Conservation (phyloP, 257 asterid genomes). For the Fraxinus cuspidata region DNA sequence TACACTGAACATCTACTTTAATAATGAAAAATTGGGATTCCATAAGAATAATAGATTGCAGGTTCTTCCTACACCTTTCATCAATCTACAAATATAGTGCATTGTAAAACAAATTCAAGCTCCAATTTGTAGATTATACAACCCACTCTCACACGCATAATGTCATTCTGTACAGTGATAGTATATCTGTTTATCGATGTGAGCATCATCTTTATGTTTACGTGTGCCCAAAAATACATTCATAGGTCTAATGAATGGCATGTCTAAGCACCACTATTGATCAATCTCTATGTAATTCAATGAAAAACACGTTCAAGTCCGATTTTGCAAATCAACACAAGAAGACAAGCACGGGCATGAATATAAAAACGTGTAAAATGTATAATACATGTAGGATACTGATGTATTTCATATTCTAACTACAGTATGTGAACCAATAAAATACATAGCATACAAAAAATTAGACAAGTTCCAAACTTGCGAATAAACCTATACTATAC, state of each 20-base stretch:
- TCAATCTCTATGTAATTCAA: neutral
- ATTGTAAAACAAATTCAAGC: conserved; percentile 3
- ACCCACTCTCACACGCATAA: conserved; percentile 3
- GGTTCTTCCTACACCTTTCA: conserved; percentile 1
- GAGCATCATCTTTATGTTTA: neutral
- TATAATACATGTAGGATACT: neutral
- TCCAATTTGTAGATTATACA: conserved; percentile 3
- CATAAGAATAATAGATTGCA: neutral
- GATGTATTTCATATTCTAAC: neutral
- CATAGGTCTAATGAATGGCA: neutral
- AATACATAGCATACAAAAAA: neutral
- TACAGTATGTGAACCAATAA: neutral
- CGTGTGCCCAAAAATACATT: neutral
- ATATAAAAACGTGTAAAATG: neutral
- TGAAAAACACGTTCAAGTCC: neutral
- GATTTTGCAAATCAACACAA: conserved; percentile 14
- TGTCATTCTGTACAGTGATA: neutral
- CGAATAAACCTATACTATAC: neutral
- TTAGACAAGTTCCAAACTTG: neutral
- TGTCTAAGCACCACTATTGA: neutral
- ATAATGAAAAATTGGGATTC: neutral
- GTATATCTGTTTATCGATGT: neutral
- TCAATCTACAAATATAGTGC: neutral
- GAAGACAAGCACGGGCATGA: neutral
- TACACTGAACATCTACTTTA: neutral